Percentiles rank a stretch among this genome's conserved stretches.
phyloP scores from a whole-genome alignment of 345 rosid species.

The Conringia planisiliqua region DNA sequence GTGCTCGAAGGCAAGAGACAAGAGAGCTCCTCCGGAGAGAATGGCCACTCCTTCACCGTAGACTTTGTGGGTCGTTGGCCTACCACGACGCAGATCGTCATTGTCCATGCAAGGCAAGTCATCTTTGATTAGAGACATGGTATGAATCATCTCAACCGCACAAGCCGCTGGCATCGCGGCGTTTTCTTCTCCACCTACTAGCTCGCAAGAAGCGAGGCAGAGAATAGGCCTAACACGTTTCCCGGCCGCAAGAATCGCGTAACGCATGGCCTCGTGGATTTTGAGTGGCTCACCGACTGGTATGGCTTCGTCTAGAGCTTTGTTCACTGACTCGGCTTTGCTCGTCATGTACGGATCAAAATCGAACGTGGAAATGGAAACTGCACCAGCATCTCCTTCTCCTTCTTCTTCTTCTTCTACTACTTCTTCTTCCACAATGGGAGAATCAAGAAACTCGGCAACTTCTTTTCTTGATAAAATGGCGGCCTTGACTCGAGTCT shows the following conservation, averaged over 20 bases:
- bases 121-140: slow-evolving; percentile 65
- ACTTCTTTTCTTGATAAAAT: slow-evolving; percentile 29
- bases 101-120: slow-evolving; percentile 79
- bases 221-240: slow-evolving; percentile 64
- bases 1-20: slow-evolving; percentile 57
- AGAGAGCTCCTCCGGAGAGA: slow-evolving; percentile 61
- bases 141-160: slow-evolving; percentile 70
- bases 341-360: slow-evolving; percentile 64
- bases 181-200: slow-evolving; percentile 51
- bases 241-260: slow-evolving; percentile 59
- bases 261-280: slow-evolving; percentile 70
- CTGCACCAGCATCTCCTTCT: neutral
- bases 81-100: slow-evolving; percentile 59
- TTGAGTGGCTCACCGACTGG: slow-evolving; percentile 43
- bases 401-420: slow-evolving; percentile 30
- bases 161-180: slow-evolving; percentile 58
- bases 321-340: slow-evolving; percentile 47
- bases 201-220: slow-evolving; percentile 61
- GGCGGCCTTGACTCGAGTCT: slow-evolving; percentile 10
- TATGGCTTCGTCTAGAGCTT: slow-evolving; percentile 50
- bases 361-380: slow-evolving; percentile 36
- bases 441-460: slow-evolving; percentile 16
- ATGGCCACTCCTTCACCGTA: slow-evolving; percentile 56
- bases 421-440: slow-evolving; percentile 37
- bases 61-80: slow-evolving; percentile 54